Evolutionary conservation across 805 yeast species (phyloP), one percentile per base, ranked within the genome.

Genomic region (Diddensiella santjacobensis): DNA sequence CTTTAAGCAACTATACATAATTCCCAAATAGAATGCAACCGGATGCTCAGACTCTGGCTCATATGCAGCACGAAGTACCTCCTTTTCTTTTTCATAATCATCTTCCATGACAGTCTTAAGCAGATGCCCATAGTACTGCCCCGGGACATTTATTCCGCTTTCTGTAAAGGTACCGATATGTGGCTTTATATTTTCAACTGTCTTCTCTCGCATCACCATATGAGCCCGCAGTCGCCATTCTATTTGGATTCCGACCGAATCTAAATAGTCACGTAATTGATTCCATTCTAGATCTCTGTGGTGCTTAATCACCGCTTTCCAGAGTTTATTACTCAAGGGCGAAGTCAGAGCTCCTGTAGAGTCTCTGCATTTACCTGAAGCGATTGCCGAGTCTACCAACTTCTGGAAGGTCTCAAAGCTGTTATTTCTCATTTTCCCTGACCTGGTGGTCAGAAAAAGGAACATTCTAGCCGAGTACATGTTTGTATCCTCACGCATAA

Each of bases 21-120:
- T 5, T 13, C 44, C 44, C 20, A 15, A 13, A 23, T 41, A 41
- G 43, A 43, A 41, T n/a, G 20, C 40, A 4, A 41, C 20, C 6
- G 44, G 37, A 17, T 41, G 20, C 4, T 6, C 18, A 15, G 13
- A 8, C 31, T 13, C 31, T 8, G 31, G 8, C 13, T 26, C 11
- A 13, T 26, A 13, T 26, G 13, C 31, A 8, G 31, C 31, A 8
- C 13, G 8, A 8, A 26, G 8, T 8, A 26, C 31, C 8, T 8
- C 11, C 13, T 13, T 8, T 13, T 26, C 31, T 26, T 26, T 8
- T 13, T 26, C 31, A 8, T 8, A 13, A 13, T 26, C 13, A 8
- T 26, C 31, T 13, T 8, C 31, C 31, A 26, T 13, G 11, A 26
- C 8, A 8, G 31, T 13, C 31, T 26, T 26, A 8, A 26, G 31